phyloP scores from a whole-genome alignment of 2,329 filamentous ascomycete species.

The Colletotrichum tropicale region DNA sequence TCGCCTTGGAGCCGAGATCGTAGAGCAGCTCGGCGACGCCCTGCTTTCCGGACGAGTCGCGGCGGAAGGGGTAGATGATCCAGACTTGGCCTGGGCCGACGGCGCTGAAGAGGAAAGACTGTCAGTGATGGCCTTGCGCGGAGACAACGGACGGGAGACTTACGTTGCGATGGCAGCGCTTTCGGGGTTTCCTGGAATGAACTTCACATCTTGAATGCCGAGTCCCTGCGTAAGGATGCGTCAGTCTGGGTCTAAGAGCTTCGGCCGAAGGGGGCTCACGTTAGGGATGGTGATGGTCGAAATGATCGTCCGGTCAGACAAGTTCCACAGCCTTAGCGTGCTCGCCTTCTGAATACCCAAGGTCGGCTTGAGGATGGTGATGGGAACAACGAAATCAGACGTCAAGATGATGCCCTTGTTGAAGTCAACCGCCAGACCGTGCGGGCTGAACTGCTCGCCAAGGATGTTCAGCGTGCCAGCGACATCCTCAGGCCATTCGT shows the following conservation, averaged over 20 bases:
- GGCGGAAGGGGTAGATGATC: conserved; percentile 68
- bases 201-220: background rate
- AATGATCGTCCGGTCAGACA: background rate
- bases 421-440: conserved; percentile 63
- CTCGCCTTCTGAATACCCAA: conserved; percentile 57
- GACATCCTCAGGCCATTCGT: conserved; percentile 66
- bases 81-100: conserved; percentile 65
- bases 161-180: background rate
- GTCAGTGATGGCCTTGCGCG: background rate
- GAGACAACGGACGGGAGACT: background rate
- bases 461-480: conserved; percentile 58
- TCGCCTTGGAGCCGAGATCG: conserved; percentile 53
- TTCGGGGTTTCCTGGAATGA: background rate
- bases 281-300: background rate
- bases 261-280: background rate
- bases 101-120: conserved; percentile 41
- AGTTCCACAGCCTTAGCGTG: conserved; percentile 35
- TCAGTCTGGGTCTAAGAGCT: background rate
- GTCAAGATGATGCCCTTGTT: conserved; percentile 63
- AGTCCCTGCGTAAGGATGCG: background rate
- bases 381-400: conserved; percentile 66
- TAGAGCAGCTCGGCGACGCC: conserved; percentile 63
- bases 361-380: conserved; percentile 65
- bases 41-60: conserved; percentile 57
- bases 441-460: conserved; percentile 64